Evolutionary conservation across 768 basidiomycete species (phyloP).

Genomic region (Leucogyrophana mollusca): DNA sequence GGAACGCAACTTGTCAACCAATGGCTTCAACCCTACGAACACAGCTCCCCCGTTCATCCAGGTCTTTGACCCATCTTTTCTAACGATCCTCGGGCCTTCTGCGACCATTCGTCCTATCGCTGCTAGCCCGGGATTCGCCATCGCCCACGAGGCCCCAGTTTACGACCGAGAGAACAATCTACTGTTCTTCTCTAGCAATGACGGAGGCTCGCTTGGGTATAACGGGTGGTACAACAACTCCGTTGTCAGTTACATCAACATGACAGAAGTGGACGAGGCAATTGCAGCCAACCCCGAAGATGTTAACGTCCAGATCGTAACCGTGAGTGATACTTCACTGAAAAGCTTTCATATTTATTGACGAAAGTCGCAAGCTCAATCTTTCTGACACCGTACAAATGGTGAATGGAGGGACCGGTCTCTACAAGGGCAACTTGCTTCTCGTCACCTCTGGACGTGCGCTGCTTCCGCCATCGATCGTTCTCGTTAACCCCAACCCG

Average conservation of each 20-base stretch:
- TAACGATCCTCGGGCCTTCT: constrained; percentile 52
- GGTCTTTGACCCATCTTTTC: constrained; percentile 51
- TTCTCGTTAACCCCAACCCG: constrained; percentile 58
- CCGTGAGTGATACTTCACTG: constrained; percentile 22
- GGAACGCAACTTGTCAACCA: constrained; percentile 30
- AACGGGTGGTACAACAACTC: constrained; percentile 66
- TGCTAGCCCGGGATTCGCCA: constrained; percentile 58
- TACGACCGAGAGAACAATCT: constrained; percentile 67
- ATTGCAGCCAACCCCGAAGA: constrained; percentile 32
- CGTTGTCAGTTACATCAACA: constrained; percentile 57
- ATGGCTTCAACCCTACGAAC: constrained; percentile 61
- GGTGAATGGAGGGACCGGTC: constrained; percentile 70
- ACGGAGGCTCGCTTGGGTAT: constrained; percentile 61
- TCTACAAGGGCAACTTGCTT: constrained; percentile 55
- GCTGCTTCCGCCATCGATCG: constrained; percentile 57
- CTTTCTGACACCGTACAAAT: constrained; percentile 61
- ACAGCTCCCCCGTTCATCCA: constrained; percentile 61
- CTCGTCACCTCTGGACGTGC: constrained; percentile 69
- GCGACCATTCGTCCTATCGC: constrained; percentile 62
- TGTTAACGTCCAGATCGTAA: constrained; percentile 51
- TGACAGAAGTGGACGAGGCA: constrained; percentile 52
- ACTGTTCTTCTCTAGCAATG: constrained; percentile 71
- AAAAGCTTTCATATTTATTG: background rate
- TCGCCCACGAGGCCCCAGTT: constrained; percentile 80
- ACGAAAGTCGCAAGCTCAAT: constrained; percentile 42